These are phyloP conservation scores for Amaranthus palmeri DNA, from an alignment of 148 eudicot species.

Conservation along the genomic window DNA sequence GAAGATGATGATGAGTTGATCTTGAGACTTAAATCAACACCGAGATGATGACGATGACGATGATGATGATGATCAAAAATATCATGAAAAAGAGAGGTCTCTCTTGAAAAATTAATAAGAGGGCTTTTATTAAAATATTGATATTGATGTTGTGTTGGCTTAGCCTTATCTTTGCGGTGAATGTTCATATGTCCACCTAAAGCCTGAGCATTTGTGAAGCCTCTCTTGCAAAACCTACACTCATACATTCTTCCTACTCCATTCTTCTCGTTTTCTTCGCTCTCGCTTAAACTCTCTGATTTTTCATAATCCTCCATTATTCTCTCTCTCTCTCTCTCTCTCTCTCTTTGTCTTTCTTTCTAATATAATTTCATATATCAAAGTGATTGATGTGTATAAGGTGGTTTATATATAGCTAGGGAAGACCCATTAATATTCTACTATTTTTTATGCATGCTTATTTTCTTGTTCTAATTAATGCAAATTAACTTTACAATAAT, in stretches of 20 bases:
- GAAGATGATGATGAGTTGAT: conserved; percentile 13
- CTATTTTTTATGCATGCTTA: no score
- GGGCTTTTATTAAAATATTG: conserved; percentile 9
- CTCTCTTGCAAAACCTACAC: conserved; percentile 47
- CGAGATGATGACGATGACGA: conserved; percentile 16
- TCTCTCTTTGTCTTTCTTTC: no score
- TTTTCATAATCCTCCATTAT: conserved; percentile 21
- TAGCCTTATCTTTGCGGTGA: conserved; percentile 52
- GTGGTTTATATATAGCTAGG: no score
- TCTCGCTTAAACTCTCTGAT: conserved; percentile 14
- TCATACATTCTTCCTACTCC: conserved; percentile 42
- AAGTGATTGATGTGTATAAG: no score
- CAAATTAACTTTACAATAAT: no score
- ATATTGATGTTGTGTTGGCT: conserved; percentile 25
- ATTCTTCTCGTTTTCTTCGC: conserved; percentile 21
- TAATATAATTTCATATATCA: no score
- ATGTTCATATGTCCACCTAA: conserved; percentile 64
- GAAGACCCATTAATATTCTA: no score
- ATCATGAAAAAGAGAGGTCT: conserved; percentile 20
- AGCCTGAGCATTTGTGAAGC: conserved; percentile 57
- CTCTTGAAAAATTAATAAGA: conserved; percentile 18
- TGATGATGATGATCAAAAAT: conserved; percentile 20
- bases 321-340: not conserved
- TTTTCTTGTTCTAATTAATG: no score
- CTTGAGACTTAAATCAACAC: conserved; percentile 32